Evolutionary conservation across 83 land plant genomes (phyloP), one percentile per base, ranked within the genome.

Genomic region (Picea mariana): DNA sequence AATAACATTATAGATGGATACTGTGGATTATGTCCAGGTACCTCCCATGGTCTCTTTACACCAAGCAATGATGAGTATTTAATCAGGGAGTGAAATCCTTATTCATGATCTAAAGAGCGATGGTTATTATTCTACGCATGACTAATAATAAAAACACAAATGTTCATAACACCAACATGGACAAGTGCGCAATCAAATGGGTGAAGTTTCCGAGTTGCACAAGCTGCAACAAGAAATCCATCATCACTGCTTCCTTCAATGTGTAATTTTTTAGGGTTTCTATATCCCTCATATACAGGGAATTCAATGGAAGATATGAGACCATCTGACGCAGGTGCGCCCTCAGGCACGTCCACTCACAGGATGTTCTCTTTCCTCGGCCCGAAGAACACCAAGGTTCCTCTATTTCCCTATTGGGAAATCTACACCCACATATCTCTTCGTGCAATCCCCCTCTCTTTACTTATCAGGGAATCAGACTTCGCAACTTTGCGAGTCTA

Each of bases 241-340:
- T 98, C 99, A 87, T 97, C 95, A 85, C 99, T 97, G 79, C 93
- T 92, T n/a, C 99, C 99, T 87, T 97, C 99, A 85, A 97, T 97
- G 84, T 93, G 92, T 79, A 97, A 81, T 79, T 87, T 93, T 49
- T 80, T 89, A 13, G 93, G 85, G 65, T 86, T 91, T 13, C 98
- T 97, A 88, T 95, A 95, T 13, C 98, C 98, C 85, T 88, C 86
- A 73, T 85, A 88, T 3, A 97, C 78, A 62, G 95, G 87, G 67
- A 86, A 95, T 26, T 97, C 99, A 17, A 92, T 89, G 75, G 93
- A 87, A 80, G 98, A 84, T 67, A 92, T 92, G 81, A 97, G 93
- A 84, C 95, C 99, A 87, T 97, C 99, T n/a, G n/a, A n/a, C n/a
- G n/a, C n/a, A n/a, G n/a, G n/a, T n/a, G n/a, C n/a, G n/a, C n/a